Evolutionary conservation across 805 yeast genomes (phyloP).

Genomic region (Blastobotrys robertii): DNA sequence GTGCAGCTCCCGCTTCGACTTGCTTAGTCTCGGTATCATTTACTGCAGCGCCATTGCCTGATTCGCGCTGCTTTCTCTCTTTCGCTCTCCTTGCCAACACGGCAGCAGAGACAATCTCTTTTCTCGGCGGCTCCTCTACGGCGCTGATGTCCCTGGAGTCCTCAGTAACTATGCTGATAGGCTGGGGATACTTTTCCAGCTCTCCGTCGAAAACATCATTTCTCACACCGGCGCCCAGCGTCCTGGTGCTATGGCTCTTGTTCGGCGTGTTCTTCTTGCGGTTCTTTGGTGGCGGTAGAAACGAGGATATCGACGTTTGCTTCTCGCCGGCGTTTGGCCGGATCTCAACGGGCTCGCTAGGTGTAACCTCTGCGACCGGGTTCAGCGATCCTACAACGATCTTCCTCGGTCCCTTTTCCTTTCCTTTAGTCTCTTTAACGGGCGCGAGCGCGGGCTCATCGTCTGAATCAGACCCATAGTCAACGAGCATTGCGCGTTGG

Average conservation of each 20-base stretch:
- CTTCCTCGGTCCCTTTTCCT: too few species aligned
- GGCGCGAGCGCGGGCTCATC: neutral
- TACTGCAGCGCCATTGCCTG: too few species aligned
- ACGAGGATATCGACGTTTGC: neutral
- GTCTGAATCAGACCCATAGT: conserved; percentile 6
- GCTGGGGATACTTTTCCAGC: neutral
- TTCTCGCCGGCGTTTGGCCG: neutral
- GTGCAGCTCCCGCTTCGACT: neutral
- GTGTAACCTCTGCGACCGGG: neutral
- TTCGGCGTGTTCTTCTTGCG: conserved; percentile 3
- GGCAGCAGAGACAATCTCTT: conserved; percentile 14
- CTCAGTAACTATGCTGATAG: neutral
- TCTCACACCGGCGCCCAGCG: neutral
- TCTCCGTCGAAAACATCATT: conserved; percentile 14
- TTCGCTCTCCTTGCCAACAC: conserved; percentile 16
- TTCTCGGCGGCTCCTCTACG: neutral
- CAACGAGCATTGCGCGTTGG: too few species aligned
- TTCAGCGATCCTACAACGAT: neutral
- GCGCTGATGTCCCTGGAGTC: neutral
- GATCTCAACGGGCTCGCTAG: conserved; percentile 2
- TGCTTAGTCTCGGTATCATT: neutral
- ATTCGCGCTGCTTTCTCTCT: conserved; percentile 2
- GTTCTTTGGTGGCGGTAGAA: conserved; percentile 4
- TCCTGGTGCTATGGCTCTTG: neutral
- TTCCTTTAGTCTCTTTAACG: neutral